Percentiles rank a stretch among this genome's conserved stretches.
Conservation (phyloP, 1,284 basidiomycete species). For the Anthracocystis setariae region DNA sequence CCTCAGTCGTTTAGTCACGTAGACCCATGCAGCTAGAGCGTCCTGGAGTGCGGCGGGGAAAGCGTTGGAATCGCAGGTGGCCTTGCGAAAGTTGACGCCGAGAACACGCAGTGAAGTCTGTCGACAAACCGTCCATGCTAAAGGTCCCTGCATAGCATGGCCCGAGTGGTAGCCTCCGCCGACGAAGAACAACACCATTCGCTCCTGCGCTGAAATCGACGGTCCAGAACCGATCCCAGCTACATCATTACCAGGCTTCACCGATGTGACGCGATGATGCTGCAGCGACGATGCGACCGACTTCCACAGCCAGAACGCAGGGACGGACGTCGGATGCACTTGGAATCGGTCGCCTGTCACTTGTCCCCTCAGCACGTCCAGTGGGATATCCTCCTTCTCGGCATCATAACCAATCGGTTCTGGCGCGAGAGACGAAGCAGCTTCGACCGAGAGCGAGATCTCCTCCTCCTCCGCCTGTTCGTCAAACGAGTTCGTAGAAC, state of each 20-base stretch:
- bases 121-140: conserved; percentile 27
- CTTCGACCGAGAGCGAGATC: conserved; percentile 3
- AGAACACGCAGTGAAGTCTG: conserved; percentile 36
- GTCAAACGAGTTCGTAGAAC: not conserved
- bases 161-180: conserved; percentile 40
- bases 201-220: conserved; percentile 12
- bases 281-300: conserved; percentile 17
- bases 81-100: conserved; percentile 36
- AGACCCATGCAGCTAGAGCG: conserved; percentile 35
- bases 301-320: conserved; percentile 42
- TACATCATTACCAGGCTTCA: conserved; percentile 31
- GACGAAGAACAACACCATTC: conserved; percentile 39
- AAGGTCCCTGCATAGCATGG: conserved; percentile 19
- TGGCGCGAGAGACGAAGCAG: conserved; percentile 6
- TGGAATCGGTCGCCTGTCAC: conserved; percentile 7
- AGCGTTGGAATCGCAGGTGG: conserved; percentile 8
- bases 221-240: conserved; percentile 24
- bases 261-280: conserved; percentile 16
- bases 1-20: conserved; percentile 27
- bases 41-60: conserved; percentile 37
- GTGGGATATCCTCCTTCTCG: conserved; percentile 1
- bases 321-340: conserved; percentile 6
- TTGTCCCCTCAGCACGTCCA: conserved; percentile 16
- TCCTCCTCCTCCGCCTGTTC: conserved; percentile 8
- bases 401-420: conserved; percentile 11